A percentile compares a stretch with the other conserved stretches of the same genome.
phyloP scores from a whole-genome alignment of 352 stramenopile species.

The Pythium biforme region DNA sequence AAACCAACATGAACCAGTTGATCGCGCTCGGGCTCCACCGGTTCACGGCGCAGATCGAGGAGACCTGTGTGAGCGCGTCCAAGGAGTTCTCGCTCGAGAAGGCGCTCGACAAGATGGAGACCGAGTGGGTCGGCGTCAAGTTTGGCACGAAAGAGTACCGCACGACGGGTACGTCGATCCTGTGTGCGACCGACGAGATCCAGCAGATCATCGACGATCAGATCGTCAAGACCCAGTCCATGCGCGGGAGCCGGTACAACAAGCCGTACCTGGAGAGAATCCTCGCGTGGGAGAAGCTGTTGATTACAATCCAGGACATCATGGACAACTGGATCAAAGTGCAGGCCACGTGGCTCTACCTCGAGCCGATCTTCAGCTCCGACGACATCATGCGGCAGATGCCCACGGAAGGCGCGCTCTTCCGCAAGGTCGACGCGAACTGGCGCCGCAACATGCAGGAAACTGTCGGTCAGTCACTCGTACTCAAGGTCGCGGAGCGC shows the following conservation, averaged over 20 bases:
- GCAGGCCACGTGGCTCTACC: slow-evolving; percentile 91
- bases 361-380: slow-evolving; percentile 92
- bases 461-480: slow-evolving; percentile 68
- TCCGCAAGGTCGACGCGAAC: slow-evolving; percentile 85
- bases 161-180: slow-evolving; percentile 90
- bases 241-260: slow-evolving; percentile 92
- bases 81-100: slow-evolving; percentile 95
- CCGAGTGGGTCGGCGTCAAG: slow-evolving; percentile 90
- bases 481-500: slow-evolving; percentile 76
- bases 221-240: slow-evolving; percentile 95
- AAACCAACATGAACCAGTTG: slow-evolving; percentile 90
- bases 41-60: slow-evolving; percentile 88
- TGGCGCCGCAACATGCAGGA: slow-evolving; percentile 90
- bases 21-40: slow-evolving; percentile 86
- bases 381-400: slow-evolving; percentile 94
- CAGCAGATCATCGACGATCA: slow-evolving; percentile 94
- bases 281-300: slow-evolving; percentile 87
- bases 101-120: slow-evolving; percentile 91
- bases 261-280: slow-evolving; percentile 91
- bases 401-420: slow-evolving; percentile 85
- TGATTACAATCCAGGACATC: slow-evolving; percentile 90
- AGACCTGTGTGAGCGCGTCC: slow-evolving; percentile 91
- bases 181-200: slow-evolving; percentile 89
- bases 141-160: slow-evolving; percentile 95
- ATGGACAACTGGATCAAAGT: slow-evolving; percentile 95